A percentile compares a stretch with the other conserved stretches of the same genome.
Conservation (phyloP, 2,329 filamentous ascomycete genomes). For the Aspergillus novoparasiticus region DNA sequence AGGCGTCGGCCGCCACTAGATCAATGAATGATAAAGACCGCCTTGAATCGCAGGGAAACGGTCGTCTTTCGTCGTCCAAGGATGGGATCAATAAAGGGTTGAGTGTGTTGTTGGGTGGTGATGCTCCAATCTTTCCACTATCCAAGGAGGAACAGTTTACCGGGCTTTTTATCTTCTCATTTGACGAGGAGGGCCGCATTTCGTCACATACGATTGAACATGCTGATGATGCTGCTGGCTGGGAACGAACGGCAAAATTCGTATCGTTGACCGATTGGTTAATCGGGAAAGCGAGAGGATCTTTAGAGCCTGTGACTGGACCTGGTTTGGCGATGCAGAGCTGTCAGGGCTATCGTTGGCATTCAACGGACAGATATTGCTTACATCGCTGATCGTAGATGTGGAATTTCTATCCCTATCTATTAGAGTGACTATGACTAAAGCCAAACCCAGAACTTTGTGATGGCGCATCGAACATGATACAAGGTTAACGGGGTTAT, state of each 20-base stretch:
- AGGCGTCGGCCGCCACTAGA: conserved; percentile 11
- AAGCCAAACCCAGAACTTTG: background rate
- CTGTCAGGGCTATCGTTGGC: conserved; percentile 16
- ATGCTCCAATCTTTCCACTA: conserved; percentile 51
- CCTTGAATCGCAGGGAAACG: background rate
- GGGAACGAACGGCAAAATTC: conserved; percentile 81
- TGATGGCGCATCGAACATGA: background rate
- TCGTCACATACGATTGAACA: conserved; percentile 92
- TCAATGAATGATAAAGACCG: background rate
- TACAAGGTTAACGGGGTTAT: background rate
- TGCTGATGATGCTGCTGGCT: conserved; percentile 78
- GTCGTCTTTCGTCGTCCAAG: conserved; percentile 27
- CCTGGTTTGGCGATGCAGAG: conserved; percentile 33
- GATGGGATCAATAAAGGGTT: conserved; percentile 43
- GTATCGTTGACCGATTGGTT: conserved; percentile 95
- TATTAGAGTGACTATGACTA: background rate
- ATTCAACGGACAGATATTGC: background rate
- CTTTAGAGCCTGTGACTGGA: conserved; percentile 30
- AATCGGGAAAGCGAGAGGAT: conserved; percentile 71
- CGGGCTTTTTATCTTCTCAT: conserved; percentile 93
- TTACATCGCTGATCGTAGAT: conserved; percentile 1
- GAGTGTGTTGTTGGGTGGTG: conserved; percentile 54
- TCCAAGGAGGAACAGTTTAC: conserved; percentile 76
- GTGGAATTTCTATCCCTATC: background rate
- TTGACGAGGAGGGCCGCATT: conserved; percentile 83